Base-by-base conservation (phyloP, 2,329 filamentous ascomycete genomes). In the Ceratocystis papillata region DNA sequence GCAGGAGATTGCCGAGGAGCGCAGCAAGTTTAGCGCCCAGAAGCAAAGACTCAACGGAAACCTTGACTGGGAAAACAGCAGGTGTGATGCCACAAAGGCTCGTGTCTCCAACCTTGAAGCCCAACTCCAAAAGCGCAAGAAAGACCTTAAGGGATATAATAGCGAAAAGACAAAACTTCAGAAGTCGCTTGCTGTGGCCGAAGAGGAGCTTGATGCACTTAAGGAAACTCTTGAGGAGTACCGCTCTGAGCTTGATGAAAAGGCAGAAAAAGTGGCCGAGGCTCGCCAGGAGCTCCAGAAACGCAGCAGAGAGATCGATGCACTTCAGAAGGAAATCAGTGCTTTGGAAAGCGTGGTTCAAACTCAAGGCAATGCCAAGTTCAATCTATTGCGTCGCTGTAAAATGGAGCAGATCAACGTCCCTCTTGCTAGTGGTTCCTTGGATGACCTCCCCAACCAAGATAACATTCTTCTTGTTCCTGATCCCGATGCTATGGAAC, bases 391-490 rank as follows among this genome's bases (percentile, higher is more conserved):
- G 64, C 86, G 91, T 72, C 86, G 90, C 69, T 97, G 93, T 79
- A 93, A 95, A 73, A 85, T 99, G 60, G 93, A 97, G 73, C 92
- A 96, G 73, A 89, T 97, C 70, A 85, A 88, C 69, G 82, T 99
- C 67, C 94, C 94, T 1, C 80, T 99, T 25, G 78, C 81, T 1
- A 79, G 85, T 66, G 87, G 86, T 28, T 96, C 90, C 1, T 80
- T 99, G 28, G 90, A 96, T 71, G 84, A 87, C 69, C 80, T 99
- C 63, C 94, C 94, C 2, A 90, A 95, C 71, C 90, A 95, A 73
- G 91, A 96, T 70, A 83, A 87, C 69, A 62, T 68, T 46, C 77
- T 95, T 53, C 79, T 90, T 55, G 86, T 87, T 67, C 83, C 84
- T 65, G 90, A 96, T 72, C 83, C 87, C 0, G 91, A 96, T 73